Evolutionary conservation across 1,284 basidiomycete species (phyloP).

Genomic region (Leccinum griseonigrum): DNA sequence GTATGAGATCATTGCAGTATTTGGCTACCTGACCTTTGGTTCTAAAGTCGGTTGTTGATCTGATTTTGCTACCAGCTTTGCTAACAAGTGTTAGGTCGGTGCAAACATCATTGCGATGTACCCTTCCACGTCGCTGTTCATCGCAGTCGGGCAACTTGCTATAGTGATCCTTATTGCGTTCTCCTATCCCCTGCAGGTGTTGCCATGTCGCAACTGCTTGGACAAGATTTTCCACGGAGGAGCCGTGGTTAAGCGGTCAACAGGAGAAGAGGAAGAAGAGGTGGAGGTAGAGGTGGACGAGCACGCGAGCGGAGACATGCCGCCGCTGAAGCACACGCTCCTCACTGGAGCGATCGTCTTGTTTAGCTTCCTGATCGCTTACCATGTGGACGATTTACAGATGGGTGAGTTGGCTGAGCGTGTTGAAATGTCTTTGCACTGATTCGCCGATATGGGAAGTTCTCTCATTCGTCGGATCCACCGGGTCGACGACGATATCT

Average conservation of each 20-base stretch:
- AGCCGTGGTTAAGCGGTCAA: constrained; percentile 31
- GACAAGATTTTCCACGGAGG: constrained; percentile 80
- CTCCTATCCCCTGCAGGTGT: constrained; percentile 91
- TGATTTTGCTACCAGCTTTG: background rate
- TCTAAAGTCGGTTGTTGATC: constrained; percentile 51
- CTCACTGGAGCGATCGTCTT: constrained; percentile 75
- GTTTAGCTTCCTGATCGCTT: constrained; percentile 75
- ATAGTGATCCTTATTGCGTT: constrained; percentile 90
- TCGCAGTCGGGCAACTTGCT: constrained; percentile 90
- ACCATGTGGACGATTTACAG: constrained; percentile 80
- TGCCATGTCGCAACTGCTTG: constrained; percentile 90
- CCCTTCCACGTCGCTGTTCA: constrained; percentile 88
- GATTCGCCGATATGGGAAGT: constrained; percentile 47
- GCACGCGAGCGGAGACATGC: constrained; percentile 64
- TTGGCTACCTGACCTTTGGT: constrained; percentile 97
- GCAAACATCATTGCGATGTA: constrained; percentile 96
- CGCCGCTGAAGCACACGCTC: constrained; percentile 65
- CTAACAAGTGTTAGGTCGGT: constrained; percentile 56
- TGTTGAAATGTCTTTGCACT: constrained; percentile 11
- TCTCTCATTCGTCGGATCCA: constrained; percentile 94
- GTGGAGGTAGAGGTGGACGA: constrained; percentile 38
- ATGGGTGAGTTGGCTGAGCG: constrained; percentile 56
- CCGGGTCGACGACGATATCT: constrained; percentile 94
- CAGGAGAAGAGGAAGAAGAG: constrained; percentile 45
- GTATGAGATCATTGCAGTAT: constrained; percentile 82